Conservation (phyloP, 2,329 filamentous ascomycete species). For the Aureobasidium sp. region DNA sequence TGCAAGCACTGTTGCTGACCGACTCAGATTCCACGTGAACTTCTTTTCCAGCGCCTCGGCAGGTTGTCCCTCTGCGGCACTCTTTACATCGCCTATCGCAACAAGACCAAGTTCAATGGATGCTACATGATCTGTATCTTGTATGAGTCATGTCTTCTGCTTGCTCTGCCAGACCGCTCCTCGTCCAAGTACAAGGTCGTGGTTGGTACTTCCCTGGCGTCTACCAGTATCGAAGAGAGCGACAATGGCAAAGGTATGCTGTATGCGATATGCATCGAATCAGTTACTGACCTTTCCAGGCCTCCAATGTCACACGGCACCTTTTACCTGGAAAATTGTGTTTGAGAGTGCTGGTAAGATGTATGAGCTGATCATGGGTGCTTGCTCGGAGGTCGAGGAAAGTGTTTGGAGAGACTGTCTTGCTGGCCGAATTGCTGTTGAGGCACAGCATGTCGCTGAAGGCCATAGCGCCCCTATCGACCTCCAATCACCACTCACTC, state of each 20-base stretch:
- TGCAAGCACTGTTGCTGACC: not conserved
- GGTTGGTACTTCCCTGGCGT: slow-evolving; percentile 61
- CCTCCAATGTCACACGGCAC: slow-evolving; percentile 75
- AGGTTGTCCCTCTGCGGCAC: slow-evolving; percentile 74
- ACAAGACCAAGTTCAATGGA: slow-evolving; percentile 56
- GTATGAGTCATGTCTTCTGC: slow-evolving; percentile 70
- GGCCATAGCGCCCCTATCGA: slow-evolving; percentile 38
- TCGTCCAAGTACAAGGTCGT: slow-evolving; percentile 62
- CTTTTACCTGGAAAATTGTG: slow-evolving; percentile 84
- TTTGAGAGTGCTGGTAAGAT: slow-evolving; percentile 70
- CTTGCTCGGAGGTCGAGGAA: slow-evolving; percentile 73
- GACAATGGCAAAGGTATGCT: slow-evolving; percentile 61
- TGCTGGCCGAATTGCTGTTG: slow-evolving; percentile 40
- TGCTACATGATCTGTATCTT: slow-evolving; percentile 77
- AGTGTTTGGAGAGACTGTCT: slow-evolving; percentile 69
- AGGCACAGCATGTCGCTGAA: slow-evolving; percentile 43
- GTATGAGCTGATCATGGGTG: slow-evolving; percentile 79
- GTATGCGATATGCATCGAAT: not conserved
- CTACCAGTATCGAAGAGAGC: slow-evolving; percentile 57
- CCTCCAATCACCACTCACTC: slow-evolving; percentile 54
- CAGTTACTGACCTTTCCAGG: slow-evolving; percentile 42
- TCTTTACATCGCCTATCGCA: slow-evolving; percentile 75
- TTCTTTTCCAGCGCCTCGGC: slow-evolving; percentile 67
- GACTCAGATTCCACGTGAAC: slow-evolving; percentile 22
- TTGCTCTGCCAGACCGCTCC: slow-evolving; percentile 59